Percentiles rank a stretch among this genome's conserved stretches.
These are phyloP conservation scores for Chlorella vulgaris DNA, from an alignment of 139 green algal species.

Conservation along the genomic window DNA sequence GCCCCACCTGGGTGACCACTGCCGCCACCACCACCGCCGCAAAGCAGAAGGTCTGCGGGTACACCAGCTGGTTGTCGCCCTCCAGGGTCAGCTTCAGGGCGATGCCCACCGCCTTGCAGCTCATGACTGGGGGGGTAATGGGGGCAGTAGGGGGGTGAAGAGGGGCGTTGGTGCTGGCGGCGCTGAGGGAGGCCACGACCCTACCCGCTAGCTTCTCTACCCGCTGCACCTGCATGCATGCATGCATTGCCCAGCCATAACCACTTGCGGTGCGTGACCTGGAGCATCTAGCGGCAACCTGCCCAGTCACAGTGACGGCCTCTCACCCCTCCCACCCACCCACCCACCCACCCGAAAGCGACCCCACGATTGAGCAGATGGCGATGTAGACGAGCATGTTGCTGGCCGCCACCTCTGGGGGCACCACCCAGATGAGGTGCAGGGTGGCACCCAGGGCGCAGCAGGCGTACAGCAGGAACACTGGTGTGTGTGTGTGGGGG, in stretches of 20 bases:
- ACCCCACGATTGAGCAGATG: constrained; percentile 95
- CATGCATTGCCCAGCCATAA: too few species aligned
- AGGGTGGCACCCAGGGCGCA: constrained; percentile 59
- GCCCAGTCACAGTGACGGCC: too few species aligned
- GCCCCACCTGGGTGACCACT: constrained; percentile 93
- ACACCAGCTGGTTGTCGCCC: constrained; percentile 91
- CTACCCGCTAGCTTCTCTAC: too few species aligned
- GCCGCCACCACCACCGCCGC: constrained; percentile 78
- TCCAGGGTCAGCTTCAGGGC: constrained; percentile 94
- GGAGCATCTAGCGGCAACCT: too few species aligned
- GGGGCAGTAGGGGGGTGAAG: not conserved
- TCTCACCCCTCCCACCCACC: not conserved
- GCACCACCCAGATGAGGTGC: constrained; percentile 70
- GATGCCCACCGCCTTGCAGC: constrained; percentile 96
- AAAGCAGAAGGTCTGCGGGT: constrained; percentile 77
- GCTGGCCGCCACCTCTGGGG: constrained; percentile 65
- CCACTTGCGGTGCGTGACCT: not conserved
- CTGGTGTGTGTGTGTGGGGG: constrained; percentile 45
- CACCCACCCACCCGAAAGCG: constrained; percentile 59
- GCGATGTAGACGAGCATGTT: constrained; percentile 94
- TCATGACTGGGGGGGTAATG: constrained; percentile 84
- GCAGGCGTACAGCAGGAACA: constrained; percentile 84
- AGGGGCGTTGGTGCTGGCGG: not conserved
- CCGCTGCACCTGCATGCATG: too few species aligned
- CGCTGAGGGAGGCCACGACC: too few species aligned